A percentile compares a stretch with the other conserved stretches of the same genome.
Evolutionary conservation across 441 rosid species (phyloP).

Genomic region (Bocquillonia castaneifolia): DNA sequence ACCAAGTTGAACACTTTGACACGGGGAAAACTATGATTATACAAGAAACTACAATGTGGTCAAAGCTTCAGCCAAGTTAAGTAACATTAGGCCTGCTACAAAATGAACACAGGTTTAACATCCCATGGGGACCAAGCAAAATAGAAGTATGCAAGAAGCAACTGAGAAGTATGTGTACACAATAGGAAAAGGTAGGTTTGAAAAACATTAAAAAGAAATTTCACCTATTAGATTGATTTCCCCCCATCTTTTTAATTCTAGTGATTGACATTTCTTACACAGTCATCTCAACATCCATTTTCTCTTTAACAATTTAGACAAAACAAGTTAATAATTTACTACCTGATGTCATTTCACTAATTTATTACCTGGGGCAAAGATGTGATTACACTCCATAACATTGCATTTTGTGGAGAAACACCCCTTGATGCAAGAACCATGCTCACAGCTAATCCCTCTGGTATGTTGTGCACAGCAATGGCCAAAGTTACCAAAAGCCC

Average conservation of each 20-base stretch:
- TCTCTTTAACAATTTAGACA: no score
- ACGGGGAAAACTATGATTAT: neutral
- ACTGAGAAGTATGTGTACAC: neutral
- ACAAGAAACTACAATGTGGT: neutral
- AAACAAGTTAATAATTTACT: no score
- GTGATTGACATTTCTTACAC: neutral
- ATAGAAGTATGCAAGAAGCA: neutral
- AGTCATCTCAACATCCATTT: no score
- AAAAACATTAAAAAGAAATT: no score
- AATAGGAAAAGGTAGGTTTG: neutral
- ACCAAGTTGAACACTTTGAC: neutral
- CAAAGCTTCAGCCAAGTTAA: slow-evolving; percentile 2
- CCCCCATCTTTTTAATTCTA: neutral
- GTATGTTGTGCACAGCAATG: slow-evolving; percentile 95
- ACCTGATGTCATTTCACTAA: no score
- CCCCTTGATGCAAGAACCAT: slow-evolving; percentile 97
- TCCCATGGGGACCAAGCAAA: neutral
- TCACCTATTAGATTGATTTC: neutral
- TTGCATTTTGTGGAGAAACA: slow-evolving; percentile 97
- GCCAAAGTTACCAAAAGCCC: slow-evolving; percentile 97
- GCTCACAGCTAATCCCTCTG: slow-evolving; percentile 97
- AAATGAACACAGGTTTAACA: neutral
- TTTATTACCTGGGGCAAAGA: slow-evolving; percentile 86
- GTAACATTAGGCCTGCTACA: neutral
- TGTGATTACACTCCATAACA: slow-evolving; percentile 97